A percentile compares a stretch with the other conserved stretches of the same genome.
Evolutionary conservation across 768 basidiomycete genomes (phyloP).

Genomic region (Lyophyllum decastes): DNA sequence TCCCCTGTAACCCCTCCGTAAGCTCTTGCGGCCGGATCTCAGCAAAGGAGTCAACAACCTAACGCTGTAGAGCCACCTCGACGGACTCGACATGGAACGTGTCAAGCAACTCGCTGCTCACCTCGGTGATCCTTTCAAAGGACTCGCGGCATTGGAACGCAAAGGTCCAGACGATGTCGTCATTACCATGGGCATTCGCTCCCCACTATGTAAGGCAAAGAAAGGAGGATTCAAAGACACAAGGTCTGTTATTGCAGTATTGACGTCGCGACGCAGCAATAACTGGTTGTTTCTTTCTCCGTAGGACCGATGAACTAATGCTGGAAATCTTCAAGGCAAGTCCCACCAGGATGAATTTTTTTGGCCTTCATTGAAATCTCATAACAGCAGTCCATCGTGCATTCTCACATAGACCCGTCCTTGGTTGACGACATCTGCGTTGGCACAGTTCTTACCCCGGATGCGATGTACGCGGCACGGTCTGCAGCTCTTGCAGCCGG

Average conservation of each 20-base stretch:
- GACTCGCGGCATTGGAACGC: constrained; percentile 51
- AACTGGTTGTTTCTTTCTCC: constrained; percentile 10
- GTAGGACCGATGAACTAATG: constrained; percentile 77
- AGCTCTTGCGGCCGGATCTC: no score
- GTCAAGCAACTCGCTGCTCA: constrained; percentile 68
- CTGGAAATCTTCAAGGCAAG: constrained; percentile 75
- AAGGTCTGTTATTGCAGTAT: constrained; percentile 40
- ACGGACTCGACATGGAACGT: constrained; percentile 50
- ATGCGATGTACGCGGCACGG: constrained; percentile 70
- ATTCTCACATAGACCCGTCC: constrained; percentile 60
- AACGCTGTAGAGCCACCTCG: no score
- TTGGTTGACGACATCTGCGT: constrained; percentile 79
- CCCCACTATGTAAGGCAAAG: constrained; percentile 74
- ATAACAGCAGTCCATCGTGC: constrained; percentile 55
- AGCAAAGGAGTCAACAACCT: no score
- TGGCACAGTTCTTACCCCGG: constrained; percentile 71
- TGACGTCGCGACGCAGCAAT: neutral
- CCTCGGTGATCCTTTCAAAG: constrained; percentile 42
- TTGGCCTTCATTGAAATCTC: neutral
- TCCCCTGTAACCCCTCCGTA: no score
- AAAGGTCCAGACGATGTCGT: constrained; percentile 79
- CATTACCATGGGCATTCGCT: constrained; percentile 78
- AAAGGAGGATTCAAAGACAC: constrained; percentile 79
- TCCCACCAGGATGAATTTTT: neutral
- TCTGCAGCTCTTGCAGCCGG: constrained; percentile 79